Evolutionary conservation across 139 green algal species (phyloP).

Genomic region (Axilococcus clingmanii): DNA sequence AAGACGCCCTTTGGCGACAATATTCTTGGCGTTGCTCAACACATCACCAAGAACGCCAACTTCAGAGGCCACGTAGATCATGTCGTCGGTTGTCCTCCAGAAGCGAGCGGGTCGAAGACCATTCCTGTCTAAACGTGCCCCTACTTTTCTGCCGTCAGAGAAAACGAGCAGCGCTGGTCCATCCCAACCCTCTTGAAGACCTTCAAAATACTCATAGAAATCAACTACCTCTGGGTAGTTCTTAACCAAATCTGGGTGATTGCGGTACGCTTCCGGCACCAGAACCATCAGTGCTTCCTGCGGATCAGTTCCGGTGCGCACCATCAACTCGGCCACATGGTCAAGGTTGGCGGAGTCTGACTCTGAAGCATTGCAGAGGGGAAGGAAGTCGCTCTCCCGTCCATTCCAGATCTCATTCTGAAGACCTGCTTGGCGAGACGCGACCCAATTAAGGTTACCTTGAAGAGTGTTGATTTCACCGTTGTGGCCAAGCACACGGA

Average conservation of each 20-base stretch:
- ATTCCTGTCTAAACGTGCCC: constrained; percentile 93
- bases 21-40: constrained; percentile 69
- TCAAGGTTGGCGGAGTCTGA: constrained; percentile 97
- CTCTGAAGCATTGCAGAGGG: constrained; percentile 64
- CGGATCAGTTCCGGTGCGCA: constrained; percentile 62
- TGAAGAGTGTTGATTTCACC: constrained; percentile 99
- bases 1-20: constrained; percentile 87
- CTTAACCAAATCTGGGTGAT: constrained; percentile 71
- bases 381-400: constrained; percentile 80
- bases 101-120: constrained; percentile 92
- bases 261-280: constrained; percentile 89
- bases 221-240: constrained; percentile 87
- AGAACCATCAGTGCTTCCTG: constrained; percentile 90
- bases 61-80: constrained; percentile 95
- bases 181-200: constrained; percentile 98
- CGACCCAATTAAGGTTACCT: constrained; percentile 99
- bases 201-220: constrained; percentile 96
- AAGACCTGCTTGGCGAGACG: constrained; percentile 79
- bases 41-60: constrained; percentile 90
- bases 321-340: constrained; percentile 85
- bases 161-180: constrained; percentile 97
- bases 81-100: constrained; percentile 91
- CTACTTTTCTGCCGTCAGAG: constrained; percentile 81
- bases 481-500: constrained; percentile 98
- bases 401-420: constrained; percentile 79